Conservation (phyloP, 2,329 filamentous ascomycete species). For the Gnomoniopsis sp. region DNA sequence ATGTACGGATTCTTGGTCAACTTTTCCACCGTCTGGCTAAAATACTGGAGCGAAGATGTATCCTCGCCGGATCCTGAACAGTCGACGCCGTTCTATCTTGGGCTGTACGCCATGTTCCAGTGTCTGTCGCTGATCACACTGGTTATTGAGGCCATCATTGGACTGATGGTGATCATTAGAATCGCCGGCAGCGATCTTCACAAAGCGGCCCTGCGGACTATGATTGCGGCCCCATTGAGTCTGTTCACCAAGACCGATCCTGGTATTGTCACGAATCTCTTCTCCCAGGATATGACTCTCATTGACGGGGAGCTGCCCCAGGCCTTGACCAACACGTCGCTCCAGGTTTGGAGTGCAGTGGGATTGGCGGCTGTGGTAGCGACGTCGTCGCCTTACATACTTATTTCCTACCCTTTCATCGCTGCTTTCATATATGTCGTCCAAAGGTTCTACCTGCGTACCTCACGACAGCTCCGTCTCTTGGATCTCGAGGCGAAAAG, state of each 20-base stretch:
- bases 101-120: constrained; percentile 10
- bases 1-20: constrained; percentile 26
- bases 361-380: constrained; percentile 28
- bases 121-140: not conserved
- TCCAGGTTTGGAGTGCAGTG: constrained; percentile 22
- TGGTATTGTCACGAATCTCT: constrained; percentile 34
- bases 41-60: constrained; percentile 7
- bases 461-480: constrained; percentile 56
- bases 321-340: constrained; percentile 24
- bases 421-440: constrained; percentile 43
- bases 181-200: constrained; percentile 15
- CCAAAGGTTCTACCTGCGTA: constrained; percentile 57
- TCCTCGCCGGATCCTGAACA: not conserved
- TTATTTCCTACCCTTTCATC: constrained; percentile 47
- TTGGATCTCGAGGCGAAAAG: constrained; percentile 61
- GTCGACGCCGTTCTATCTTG: constrained; percentile 4
- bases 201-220: constrained; percentile 27
- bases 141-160: not conserved
- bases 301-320: constrained; percentile 36
- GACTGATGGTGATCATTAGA: not conserved
- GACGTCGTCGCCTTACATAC: constrained; percentile 26
- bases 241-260: constrained; percentile 35
- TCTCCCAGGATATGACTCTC: constrained; percentile 40
- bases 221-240: constrained; percentile 29
- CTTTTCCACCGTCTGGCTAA: constrained; percentile 33